These are phyloP conservation scores for Mucuna pruriens DNA, from an alignment of 306 rosid species.

Conservation along the genomic window DNA sequence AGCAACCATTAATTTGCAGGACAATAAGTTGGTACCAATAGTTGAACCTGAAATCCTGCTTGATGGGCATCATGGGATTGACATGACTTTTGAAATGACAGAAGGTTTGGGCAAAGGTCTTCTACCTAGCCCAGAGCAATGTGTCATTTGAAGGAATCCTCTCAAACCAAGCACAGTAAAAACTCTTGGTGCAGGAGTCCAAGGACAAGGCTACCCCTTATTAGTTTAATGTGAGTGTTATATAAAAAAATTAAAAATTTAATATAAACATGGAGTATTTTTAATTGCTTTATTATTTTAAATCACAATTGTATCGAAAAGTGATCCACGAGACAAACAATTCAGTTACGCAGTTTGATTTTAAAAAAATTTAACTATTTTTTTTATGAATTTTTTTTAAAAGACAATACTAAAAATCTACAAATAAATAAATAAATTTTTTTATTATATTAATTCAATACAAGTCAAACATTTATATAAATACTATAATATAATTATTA, in stretches of 20 bases:
- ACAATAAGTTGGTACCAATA: conserved; percentile 70
- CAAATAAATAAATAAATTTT: too few species aligned
- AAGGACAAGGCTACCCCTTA: conserved; percentile 62
- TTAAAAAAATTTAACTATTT: too few species aligned
- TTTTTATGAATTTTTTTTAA: too few species aligned
- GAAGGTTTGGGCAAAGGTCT: conserved; percentile 72
- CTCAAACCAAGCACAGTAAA: conserved; percentile 72
- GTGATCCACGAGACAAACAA: too few species aligned
- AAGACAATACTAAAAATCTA: too few species aligned
- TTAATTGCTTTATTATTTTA: neutral
- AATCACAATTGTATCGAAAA: neutral
- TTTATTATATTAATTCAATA: too few species aligned
- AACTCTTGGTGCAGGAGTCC: conserved; percentile 69
- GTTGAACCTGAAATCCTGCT: conserved; percentile 67
- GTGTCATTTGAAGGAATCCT: conserved; percentile 70
- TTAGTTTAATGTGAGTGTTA: neutral
- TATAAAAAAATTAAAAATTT: too few species aligned
- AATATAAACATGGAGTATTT: too few species aligned
- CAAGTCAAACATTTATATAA: too few species aligned
- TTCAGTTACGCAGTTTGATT: too few species aligned
- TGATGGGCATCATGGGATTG: conserved; percentile 69
- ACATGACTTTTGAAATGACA: conserved; percentile 63
- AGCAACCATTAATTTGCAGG: conserved; percentile 34
- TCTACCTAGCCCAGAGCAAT: conserved; percentile 63
- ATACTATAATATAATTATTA: too few species aligned